Base-by-base conservation (phyloP, 306 rosid species). In the Ceratonia siliqua region DNA sequence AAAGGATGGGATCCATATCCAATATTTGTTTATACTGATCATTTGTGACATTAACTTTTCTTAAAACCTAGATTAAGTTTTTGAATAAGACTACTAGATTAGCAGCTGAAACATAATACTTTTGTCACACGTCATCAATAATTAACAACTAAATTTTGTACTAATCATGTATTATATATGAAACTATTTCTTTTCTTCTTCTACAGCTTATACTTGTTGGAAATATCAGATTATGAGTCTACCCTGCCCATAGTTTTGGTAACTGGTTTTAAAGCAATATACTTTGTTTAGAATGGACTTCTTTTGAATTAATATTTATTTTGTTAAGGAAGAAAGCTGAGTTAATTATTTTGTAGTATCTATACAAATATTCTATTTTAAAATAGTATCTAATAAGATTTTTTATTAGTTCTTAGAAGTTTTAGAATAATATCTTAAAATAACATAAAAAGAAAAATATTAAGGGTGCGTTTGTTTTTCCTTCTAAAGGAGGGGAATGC, bases 1-100 rank as follows among this genome's bases (percentile, higher is more conserved):
- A n/a, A n/a, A n/a, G n/a, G n/a, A n/a, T n/a, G n/a, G n/a, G n/a
- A n/a, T n/a, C n/a, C n/a, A n/a, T n/a, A n/a, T n/a, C n/a, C n/a
- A 24, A 25, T 27, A 10, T 56, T 10, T 56, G 30, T 11, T 30
- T 69, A 50, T 53, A 38, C 1, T 68, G 38, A 22, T 5, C 36
- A 70, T 7, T 36, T 35, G 65, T 70, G 65, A 54, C 75, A 38
- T 70, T 53, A 43, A 5, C 15, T 36, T 22, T 62, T 8, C n/a
- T n/a, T 35, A 12, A 56, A 70, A 5, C 53, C 27, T 35, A 13
- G 17, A 24, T 36, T 50, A 21, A 46, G 27, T 13, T 12, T 13
- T 24, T 6, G 1, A 8, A 15, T 2, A 28, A 4, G 32, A 63
- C 9, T 21, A 8, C 13, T 7, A 64, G 36, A 14, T 41, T 10